phyloP scores from a whole-genome alignment of 805 yeast genomes.

The Vanderwaltozyma polyspora region DNA sequence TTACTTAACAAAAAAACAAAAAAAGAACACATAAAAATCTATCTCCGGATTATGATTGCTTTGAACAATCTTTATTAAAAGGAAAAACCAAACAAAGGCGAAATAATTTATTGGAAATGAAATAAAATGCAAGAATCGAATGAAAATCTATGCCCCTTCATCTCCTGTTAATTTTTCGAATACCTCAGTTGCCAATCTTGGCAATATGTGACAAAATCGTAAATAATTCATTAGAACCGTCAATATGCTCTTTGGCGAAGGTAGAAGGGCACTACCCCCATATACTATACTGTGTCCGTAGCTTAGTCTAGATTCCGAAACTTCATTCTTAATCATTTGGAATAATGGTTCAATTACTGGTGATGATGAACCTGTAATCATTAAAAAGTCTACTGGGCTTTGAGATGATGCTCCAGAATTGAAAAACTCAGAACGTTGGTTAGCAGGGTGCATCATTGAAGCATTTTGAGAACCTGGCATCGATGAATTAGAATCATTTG shows the following conservation, averaged over 20 bases:
- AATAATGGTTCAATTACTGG: constrained; percentile 61
- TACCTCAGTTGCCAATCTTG: neutral
- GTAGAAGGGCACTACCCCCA: constrained; percentile 40
- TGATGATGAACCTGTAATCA: constrained; percentile 55
- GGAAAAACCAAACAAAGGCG: neutral
- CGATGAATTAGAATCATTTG: constrained; percentile 20
- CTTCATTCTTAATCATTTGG: constrained; percentile 39
- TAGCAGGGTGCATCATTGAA: constrained; percentile 1
- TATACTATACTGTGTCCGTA: constrained; percentile 51
- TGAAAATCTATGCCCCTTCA: too few species aligned
- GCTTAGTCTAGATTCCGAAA: constrained; percentile 28
- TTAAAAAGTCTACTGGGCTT: constrained; percentile 32
- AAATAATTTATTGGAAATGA: too few species aligned
- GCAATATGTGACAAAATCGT: constrained; percentile 31
- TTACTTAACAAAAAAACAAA: too few species aligned
- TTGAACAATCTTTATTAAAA: neutral
- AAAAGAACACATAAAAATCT: too few species aligned
- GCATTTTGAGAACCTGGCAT: constrained; percentile 9
- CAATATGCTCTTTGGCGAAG: constrained; percentile 51
- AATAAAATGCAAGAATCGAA: too few species aligned
- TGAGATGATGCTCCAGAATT: constrained; percentile 5
- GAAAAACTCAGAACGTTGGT: neutral
- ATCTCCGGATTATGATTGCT: too few species aligned
- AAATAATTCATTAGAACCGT: constrained; percentile 61
- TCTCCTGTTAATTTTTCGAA: too few species aligned